Conservation (phyloP, 805 yeast species). For the Candida saitoana region DNA sequence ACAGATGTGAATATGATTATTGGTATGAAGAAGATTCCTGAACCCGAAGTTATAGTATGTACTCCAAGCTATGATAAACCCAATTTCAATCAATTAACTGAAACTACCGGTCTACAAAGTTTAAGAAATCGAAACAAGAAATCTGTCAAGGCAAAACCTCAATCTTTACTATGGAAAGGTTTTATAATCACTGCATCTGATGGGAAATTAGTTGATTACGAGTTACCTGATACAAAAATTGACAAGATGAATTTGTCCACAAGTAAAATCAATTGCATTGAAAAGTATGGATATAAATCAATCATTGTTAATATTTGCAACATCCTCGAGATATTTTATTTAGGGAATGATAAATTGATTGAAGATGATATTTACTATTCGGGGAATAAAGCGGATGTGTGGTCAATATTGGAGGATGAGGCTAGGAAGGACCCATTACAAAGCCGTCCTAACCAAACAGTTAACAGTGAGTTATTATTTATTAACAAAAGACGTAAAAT, state of each 20-base stretch:
- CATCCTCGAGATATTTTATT: constrained; percentile 62
- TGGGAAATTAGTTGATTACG: constrained; percentile 58
- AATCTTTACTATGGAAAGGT: constrained; percentile 60
- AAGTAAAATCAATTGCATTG: constrained; percentile 56
- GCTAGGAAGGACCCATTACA: constrained; percentile 4
- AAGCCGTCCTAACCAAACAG: constrained; percentile 11
- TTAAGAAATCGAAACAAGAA: not conserved
- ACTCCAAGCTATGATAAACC: not conserved
- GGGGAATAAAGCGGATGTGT: constrained; percentile 30
- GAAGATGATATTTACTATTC: constrained; percentile 52
- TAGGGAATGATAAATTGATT: constrained; percentile 71
- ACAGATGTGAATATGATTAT: constrained; percentile 74
- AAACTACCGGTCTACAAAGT: constrained; percentile 1
- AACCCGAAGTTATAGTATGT: not conserved
- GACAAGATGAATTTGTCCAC: constrained; percentile 40
- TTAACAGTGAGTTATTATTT: constrained; percentile 46
- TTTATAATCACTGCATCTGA: constrained; percentile 65
- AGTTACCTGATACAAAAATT: constrained; percentile 49
- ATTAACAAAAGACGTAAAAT: constrained; percentile 46
- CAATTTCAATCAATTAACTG: constrained; percentile 3
- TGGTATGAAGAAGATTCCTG: constrained; percentile 38
- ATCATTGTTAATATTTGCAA: constrained; percentile 74
- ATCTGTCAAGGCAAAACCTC: not conserved
- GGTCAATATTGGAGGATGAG: constrained; percentile 18
- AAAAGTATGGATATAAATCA: constrained; percentile 73